These are phyloP conservation scores for Tricholoma flavovirens DNA, from an alignment of 768 basidiomycete species.

Conservation along the genomic window DNA sequence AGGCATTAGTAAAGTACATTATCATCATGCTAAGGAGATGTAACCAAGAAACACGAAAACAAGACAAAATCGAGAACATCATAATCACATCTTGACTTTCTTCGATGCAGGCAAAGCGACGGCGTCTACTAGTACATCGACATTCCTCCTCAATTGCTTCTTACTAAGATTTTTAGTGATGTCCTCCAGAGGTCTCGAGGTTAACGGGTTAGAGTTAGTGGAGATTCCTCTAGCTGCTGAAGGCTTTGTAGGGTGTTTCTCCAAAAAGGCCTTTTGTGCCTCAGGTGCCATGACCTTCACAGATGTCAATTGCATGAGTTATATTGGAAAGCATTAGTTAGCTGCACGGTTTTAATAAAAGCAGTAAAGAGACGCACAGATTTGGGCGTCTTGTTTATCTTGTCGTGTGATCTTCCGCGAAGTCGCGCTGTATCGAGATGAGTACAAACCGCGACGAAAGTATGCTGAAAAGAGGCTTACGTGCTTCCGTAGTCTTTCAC, in stretches of 20 bases:
- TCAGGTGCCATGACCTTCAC: not conserved
- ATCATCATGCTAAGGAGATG: too few species aligned
- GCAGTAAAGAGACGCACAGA: not conserved
- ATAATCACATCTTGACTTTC: not conserved
- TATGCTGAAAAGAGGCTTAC: not conserved
- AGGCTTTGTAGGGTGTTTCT: not conserved
- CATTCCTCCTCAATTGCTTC: not conserved
- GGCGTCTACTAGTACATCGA: not conserved
- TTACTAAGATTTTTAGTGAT: not conserved
- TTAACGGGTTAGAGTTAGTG: not conserved
- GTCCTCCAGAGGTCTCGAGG: not conserved
- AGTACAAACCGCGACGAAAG: not conserved
- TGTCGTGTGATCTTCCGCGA: not conserved
- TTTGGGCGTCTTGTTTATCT: not conserved
- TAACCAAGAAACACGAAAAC: too few species aligned
- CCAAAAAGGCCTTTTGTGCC: not conserved
- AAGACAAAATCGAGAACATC: not conserved
- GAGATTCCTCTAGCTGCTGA: not conserved
- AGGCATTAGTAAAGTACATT: too few species aligned
- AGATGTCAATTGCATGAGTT: not conserved
- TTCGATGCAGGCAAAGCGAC: not conserved
- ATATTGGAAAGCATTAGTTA: not conserved
- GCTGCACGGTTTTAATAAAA: too few species aligned
- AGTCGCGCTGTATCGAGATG: not conserved
- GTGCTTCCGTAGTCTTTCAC: not conserved